These are phyloP conservation scores for Echinochloa phyllopogon DNA, from an alignment of 176 grass and related monocot species.

Conservation along the genomic window DNA sequence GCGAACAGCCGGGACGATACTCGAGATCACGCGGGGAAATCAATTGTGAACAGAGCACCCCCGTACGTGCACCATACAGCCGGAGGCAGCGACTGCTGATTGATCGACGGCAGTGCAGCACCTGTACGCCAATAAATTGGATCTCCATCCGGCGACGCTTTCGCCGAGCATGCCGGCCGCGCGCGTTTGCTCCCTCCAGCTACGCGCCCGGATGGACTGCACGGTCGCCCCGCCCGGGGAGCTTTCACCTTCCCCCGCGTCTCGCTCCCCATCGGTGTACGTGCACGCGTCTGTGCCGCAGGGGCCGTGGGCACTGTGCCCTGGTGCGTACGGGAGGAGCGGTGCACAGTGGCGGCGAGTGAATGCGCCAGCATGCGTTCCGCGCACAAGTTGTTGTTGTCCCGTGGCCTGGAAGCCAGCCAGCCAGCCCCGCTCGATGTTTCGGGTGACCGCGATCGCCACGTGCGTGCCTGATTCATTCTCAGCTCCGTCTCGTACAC, in stretches of 20 bases:
- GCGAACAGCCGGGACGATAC: background rate
- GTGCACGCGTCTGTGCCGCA: background rate
- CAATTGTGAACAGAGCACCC: conserved; percentile 6
- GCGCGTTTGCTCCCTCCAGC: conserved; percentile 15
- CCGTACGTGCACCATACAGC: background rate
- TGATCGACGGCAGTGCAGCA: background rate
- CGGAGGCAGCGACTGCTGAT: background rate
- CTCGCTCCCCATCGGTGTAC: background rate
- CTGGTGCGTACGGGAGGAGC: background rate
- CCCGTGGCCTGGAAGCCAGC: background rate
- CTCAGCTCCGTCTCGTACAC: too few species aligned
- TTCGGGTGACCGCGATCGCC: conserved; percentile 25
- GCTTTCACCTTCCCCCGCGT: too few species aligned
- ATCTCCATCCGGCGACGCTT: background rate
- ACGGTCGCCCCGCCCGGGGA: background rate
- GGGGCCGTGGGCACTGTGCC: background rate
- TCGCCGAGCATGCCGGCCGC: conserved; percentile 5
- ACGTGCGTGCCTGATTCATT: background rate
- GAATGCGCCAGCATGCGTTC: background rate
- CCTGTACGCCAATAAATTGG: background rate
- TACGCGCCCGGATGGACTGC: background rate
- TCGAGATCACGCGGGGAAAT: background rate
- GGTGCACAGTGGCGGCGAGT: conserved; percentile 2
- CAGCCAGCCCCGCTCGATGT: background rate
- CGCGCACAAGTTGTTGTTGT: background rate